Base-by-base conservation (phyloP, 805 yeast genomes). In the Dipodascus albidus region DNA sequence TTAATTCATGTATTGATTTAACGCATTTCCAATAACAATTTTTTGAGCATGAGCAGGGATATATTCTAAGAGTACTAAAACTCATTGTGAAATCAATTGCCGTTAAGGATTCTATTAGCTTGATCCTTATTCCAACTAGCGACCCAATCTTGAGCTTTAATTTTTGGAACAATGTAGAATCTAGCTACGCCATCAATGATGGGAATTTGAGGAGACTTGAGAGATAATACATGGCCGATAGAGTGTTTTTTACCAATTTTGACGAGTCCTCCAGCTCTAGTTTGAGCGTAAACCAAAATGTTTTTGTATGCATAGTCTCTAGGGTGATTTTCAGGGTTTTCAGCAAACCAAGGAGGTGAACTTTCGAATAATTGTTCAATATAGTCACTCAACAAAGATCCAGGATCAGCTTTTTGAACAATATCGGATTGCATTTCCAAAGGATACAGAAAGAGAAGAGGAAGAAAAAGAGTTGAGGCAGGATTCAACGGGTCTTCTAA, bases 361-460 rank as follows among this genome's bases (percentile, higher is more conserved):
- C 89, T 76, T 47, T 81, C 75, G 64, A 81, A 69, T 2, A 89
- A 76, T 56, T 79, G 65, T 33, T 77, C 78, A 56, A 88, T 65
- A 9, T 86, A 62, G 41, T 85, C 93, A 2, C 67, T 62, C 0
- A 91, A 80, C 0, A 91, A 77, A 1, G 83, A 74, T 38, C 82
- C 68, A 67, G 89, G 96, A 55, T 91, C 80, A 3, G 85, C 77
- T 56, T 82, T 83, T 1, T 82, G 85, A 42, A 91, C 72, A 60
- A 83, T 82, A 66, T 91, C 97, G 60, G 88, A 86, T 65, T 87
- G 93, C 65, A 85, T 84, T 2, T 79, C 80, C 1, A 89, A 78
- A 21, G 98, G 97, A 60, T 88, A 91, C 54, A 90, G 67, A 2
- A 87, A 72, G 72, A 84, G 73, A 0, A 90, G 85, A 0, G 97